These are phyloP conservation scores for Backusella morwellensis DNA, from an alignment of 192 early-diverging fungal genomes.

Conservation along the genomic window DNA sequence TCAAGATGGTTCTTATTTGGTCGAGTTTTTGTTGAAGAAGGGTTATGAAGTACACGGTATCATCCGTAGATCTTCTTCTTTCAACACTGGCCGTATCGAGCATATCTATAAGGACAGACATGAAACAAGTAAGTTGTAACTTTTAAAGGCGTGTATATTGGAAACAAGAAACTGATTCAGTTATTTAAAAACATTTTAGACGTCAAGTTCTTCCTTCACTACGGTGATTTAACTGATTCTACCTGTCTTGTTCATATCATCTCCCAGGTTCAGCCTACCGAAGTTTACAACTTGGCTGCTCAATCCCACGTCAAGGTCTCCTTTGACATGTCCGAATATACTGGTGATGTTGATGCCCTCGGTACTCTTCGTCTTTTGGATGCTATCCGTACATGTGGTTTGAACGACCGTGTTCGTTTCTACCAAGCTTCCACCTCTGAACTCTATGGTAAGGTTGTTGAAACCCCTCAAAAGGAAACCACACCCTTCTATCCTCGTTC, in stretches of 20 bases:
- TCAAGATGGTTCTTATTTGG: constrained; percentile 78
- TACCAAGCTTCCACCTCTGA: constrained; percentile 74
- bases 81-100: constrained; percentile 80
- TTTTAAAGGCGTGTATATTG: not conserved
- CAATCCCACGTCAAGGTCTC: constrained; percentile 76
- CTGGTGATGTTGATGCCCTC: constrained; percentile 75
- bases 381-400: constrained; percentile 74
- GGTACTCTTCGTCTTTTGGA: constrained; percentile 77
- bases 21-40: constrained; percentile 70
- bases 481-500: constrained; percentile 82
- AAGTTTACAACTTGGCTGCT: constrained; percentile 77
- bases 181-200: constrained; percentile 24
- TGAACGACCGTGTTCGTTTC: constrained; percentile 58
- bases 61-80: constrained; percentile 81
- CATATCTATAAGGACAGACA: constrained; percentile 77
- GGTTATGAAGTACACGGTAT: constrained; percentile 81
- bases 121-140: constrained; percentile 45
- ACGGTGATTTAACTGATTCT: constrained; percentile 79
- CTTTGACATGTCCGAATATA: constrained; percentile 75
- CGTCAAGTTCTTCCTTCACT: constrained; percentile 70
- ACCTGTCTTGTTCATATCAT: constrained; percentile 76
- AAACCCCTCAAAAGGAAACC: constrained; percentile 77
- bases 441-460: constrained; percentile 74
- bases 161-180: not conserved
- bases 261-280: constrained; percentile 68